phyloP scores from a whole-genome alignment of 371 early-diverging fungal species.

The Apophysomyces trapeziformis region DNA sequence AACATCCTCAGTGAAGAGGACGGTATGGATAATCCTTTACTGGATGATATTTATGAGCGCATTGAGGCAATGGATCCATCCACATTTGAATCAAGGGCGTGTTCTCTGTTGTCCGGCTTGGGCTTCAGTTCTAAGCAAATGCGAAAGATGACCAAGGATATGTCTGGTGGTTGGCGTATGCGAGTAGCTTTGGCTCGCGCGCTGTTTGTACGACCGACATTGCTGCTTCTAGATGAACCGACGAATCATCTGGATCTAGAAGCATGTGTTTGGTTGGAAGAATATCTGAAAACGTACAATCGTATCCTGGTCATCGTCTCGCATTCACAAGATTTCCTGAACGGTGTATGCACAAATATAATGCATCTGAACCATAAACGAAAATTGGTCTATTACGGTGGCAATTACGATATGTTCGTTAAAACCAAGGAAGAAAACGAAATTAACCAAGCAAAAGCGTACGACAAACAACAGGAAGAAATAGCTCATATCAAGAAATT shows the following conservation, averaged over 20 bases:
- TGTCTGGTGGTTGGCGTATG: conserved; percentile 99
- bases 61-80: conserved; percentile 91
- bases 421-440: conserved; percentile 94
- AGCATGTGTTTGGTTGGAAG: conserved; percentile 98
- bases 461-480: conserved; percentile 97
- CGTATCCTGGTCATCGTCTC: conserved; percentile 96
- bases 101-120: conserved; percentile 89
- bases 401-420: conserved; percentile 97
- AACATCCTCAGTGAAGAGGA: conserved; percentile 80
- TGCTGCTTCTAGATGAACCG: conserved; percentile 97
- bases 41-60: conserved; percentile 95
- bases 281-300: conserved; percentile 93
- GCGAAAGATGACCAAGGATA: conserved; percentile 88
- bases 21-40: conserved; percentile 83
- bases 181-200: conserved; percentile 97
- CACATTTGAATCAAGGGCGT: conserved; percentile 95
- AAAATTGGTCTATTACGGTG: conserved; percentile 93
- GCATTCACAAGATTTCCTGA: conserved; percentile 99
- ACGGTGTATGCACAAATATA: conserved; percentile 97
- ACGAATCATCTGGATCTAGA: conserved; percentile 98
- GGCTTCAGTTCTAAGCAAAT: conserved; percentile 91
- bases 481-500: conserved; percentile 99
- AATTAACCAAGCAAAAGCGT: conserved; percentile 97
- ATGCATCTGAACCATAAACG: conserved; percentile 88
- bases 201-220: conserved; percentile 94